phyloP scores from a whole-genome alignment of 495 filamentous ascomycete genomes.

The Cercophora newfieldiana region DNA sequence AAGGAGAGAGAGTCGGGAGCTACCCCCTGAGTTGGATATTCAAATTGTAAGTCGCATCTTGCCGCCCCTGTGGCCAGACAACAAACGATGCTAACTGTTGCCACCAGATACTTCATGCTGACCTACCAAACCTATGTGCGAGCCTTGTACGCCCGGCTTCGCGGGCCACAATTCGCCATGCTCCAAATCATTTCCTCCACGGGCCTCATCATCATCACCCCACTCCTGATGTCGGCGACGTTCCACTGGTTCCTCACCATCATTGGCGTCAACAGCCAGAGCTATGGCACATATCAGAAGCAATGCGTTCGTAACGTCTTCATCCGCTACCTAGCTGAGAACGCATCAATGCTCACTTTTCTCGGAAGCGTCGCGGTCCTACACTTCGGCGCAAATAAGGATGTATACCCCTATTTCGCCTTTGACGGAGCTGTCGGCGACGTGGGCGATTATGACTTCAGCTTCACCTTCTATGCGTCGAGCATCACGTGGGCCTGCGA shows the following conservation, averaged over 20 bases:
- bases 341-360: slow-evolving; percentile 65
- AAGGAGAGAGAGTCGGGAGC: slow-evolving; percentile 60
- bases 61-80: background rate
- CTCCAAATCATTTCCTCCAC: slow-evolving; percentile 59
- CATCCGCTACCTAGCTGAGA: slow-evolving; percentile 62
- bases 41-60: slow-evolving; percentile 51
- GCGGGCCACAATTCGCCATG: slow-evolving; percentile 61
- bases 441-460: slow-evolving; percentile 51
- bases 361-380: slow-evolving; percentile 59
- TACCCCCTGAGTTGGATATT: slow-evolving; percentile 65
- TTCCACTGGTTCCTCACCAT: slow-evolving; percentile 53
- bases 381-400: slow-evolving; percentile 62
- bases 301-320: slow-evolving; percentile 61
- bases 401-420: slow-evolving; percentile 60
- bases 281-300: slow-evolving; percentile 60
- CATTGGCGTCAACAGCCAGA: slow-evolving; percentile 51
- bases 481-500: slow-evolving; percentile 64
- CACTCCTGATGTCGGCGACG: slow-evolving; percentile 58
- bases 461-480: slow-evolving; percentile 59
- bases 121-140: slow-evolving; percentile 72
- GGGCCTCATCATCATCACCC: slow-evolving; percentile 58
- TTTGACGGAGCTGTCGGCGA: slow-evolving; percentile 47
- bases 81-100: slow-evolving; percentile 40
- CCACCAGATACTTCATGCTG: slow-evolving; percentile 64
- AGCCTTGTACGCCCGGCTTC: slow-evolving; percentile 63